Percentiles rank a stretch among this genome's conserved stretches.
Conservation (phyloP, 768 basidiomycete species). For the Hortiboletus flavorubellus region DNA sequence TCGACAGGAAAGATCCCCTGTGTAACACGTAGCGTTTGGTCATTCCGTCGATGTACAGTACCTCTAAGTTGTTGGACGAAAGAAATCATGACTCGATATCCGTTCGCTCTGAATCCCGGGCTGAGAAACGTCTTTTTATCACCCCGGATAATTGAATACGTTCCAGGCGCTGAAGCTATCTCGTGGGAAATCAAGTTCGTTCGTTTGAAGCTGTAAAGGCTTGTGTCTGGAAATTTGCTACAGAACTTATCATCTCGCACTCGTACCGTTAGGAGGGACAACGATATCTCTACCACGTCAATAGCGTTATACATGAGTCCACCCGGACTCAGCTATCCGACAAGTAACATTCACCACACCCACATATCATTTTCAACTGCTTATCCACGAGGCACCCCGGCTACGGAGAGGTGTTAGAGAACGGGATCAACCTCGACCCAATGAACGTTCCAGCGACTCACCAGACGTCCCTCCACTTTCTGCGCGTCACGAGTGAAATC, state of each 20-base stretch:
- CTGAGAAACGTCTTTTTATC: neutral
- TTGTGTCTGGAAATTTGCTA: too few relatives aligned
- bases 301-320: too few relatives aligned
- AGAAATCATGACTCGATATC: neutral
- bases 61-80: neutral
- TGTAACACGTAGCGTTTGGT: neutral
- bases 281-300: too few relatives aligned
- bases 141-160: neutral
- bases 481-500: neutral
- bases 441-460: neutral
- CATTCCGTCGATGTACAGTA: neutral
- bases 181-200: neutral
- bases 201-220: too few relatives aligned
- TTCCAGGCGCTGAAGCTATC: neutral
- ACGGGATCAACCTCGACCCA: too few relatives aligned
- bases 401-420: neutral
- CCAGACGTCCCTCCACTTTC: neutral
- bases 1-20: neutral
- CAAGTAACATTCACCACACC: neutral
- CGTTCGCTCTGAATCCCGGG: neutral
- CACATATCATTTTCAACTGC: neutral
- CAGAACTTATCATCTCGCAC: too few relatives aligned
- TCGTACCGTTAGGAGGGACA: too few relatives aligned
- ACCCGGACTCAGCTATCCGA: neutral
- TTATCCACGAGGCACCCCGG: neutral